A percentile compares a stretch with the other conserved stretches of the same genome.
phyloP scores from a whole-genome alignment of 2,329 filamentous ascomycete genomes.

The Aureobasidium subglaciale region DNA sequence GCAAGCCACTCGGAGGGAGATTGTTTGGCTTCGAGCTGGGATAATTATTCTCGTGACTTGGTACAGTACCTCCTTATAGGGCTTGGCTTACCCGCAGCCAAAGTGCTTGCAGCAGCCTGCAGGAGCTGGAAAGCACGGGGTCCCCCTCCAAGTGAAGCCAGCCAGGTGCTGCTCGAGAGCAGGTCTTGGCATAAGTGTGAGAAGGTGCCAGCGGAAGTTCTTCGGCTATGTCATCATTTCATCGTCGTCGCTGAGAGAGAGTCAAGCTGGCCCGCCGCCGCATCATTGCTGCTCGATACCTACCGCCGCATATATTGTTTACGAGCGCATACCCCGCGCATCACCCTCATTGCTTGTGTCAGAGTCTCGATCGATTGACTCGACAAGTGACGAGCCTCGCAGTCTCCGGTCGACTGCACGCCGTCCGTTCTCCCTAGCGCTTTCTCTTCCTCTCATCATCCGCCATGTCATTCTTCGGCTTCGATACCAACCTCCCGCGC shows the following conservation, averaged over 20 bases:
- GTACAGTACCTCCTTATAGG: too few species aligned
- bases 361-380: neutral
- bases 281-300: slow-evolving; percentile 1
- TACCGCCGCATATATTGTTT: neutral
- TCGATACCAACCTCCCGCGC: slow-evolving; percentile 62
- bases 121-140: too few species aligned
- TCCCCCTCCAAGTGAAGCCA: too few species aligned
- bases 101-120: too few species aligned
- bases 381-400: neutral
- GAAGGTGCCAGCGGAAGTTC: neutral
- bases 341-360: neutral
- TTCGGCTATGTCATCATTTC: slow-evolving; percentile 2
- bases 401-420: neutral
- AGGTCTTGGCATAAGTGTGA: neutral
- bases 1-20: neutral
- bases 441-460: neutral
- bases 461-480: slow-evolving; percentile 81
- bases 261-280: slow-evolving; percentile 1
- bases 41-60: neutral
- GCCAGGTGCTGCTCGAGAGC: too few species aligned
- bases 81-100: too few species aligned
- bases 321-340: slow-evolving; percentile 3
- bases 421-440: neutral
- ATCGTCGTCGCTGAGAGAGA: neutral
- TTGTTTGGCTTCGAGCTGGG: neutral